A percentile compares a stretch with the other conserved stretches of the same genome.
Conservation (phyloP, 768 basidiomycete genomes). For the Panus rudis region DNA sequence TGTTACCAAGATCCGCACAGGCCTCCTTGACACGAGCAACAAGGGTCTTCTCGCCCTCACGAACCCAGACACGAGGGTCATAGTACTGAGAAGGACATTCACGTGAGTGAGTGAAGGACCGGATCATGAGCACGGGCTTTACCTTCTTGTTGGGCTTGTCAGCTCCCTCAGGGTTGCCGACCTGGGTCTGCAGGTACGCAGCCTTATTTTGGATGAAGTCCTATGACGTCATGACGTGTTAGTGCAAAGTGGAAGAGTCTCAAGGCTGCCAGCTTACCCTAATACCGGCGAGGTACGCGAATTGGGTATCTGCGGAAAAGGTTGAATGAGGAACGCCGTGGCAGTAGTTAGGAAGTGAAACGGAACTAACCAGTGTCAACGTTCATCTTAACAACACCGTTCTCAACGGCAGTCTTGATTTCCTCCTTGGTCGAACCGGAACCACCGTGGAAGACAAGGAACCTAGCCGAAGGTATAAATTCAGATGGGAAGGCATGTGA, state of each 20-base stretch:
- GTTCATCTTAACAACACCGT: slow-evolving; percentile 99
- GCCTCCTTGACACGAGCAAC: slow-evolving; percentile 83
- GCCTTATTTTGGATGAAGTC: slow-evolving; percentile 85
- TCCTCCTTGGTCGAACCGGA: slow-evolving; percentile 96
- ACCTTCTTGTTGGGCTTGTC: slow-evolving; percentile 99
- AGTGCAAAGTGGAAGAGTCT: neutral
- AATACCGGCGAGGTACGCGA: slow-evolving; percentile 84
- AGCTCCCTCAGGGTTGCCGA: slow-evolving; percentile 93
- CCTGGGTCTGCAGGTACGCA: slow-evolving; percentile 83
- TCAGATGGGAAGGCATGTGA: no score
- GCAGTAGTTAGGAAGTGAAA: neutral
- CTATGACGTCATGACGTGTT: slow-evolving; percentile 28
- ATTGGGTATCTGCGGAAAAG: slow-evolving; percentile 65
- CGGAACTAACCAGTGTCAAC: slow-evolving; percentile 78
- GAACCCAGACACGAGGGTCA: slow-evolving; percentile 97
- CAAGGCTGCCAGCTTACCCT: slow-evolving; percentile 38
- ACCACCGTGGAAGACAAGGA: slow-evolving; percentile 99
- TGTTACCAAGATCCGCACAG: slow-evolving; percentile 81
- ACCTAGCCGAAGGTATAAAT: slow-evolving; percentile 36
- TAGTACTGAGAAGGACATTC: slow-evolving; percentile 51
- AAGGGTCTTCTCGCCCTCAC: slow-evolving; percentile 96
- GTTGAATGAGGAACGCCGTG: slow-evolving; percentile 5
- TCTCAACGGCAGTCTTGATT: slow-evolving; percentile 81
- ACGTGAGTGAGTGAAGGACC: neutral
- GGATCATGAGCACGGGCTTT: no score